Evolutionary conservation across 805 yeast species (phyloP).

Genomic region (Candida verbasci): DNA sequence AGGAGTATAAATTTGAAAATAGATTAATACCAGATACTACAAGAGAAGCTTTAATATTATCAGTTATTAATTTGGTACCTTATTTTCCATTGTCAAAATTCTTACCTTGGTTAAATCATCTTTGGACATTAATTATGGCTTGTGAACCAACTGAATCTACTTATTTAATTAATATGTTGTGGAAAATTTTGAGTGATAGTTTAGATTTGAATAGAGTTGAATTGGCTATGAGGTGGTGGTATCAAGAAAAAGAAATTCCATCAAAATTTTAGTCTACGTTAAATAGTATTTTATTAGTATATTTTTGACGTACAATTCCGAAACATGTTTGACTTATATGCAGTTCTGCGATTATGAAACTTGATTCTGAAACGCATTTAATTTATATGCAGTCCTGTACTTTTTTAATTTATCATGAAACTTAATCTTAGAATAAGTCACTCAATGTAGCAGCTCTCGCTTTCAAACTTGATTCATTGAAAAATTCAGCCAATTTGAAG

Average conservation of each 20-base stretch:
- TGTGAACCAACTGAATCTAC: slow-evolving; percentile 34
- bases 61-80: slow-evolving; percentile 51
- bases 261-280: background rate
- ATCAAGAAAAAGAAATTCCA: slow-evolving; percentile 25
- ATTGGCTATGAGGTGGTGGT: slow-evolving; percentile 63
- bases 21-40: slow-evolving; percentile 33
- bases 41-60: slow-evolving; percentile 45
- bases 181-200: slow-evolving; percentile 56
- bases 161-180: slow-evolving; percentile 38
- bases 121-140: slow-evolving; percentile 30
- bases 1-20: slow-evolving; percentile 16
- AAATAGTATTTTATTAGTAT: too few relatives aligned
- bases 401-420: too few relatives aligned
- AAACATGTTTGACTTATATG: too few relatives aligned
- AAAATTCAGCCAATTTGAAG: too few relatives aligned
- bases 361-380: too few relatives aligned
- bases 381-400: too few relatives aligned
- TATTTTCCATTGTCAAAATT: slow-evolving; percentile 43
- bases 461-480: too few relatives aligned
- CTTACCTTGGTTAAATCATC: slow-evolving; percentile 43
- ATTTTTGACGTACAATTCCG: too few relatives aligned
- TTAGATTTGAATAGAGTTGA: slow-evolving; percentile 54
- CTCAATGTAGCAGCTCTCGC: too few relatives aligned
- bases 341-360: too few relatives aligned
- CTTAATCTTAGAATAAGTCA: too few relatives aligned